Evolutionary conservation across 1,139 yeast species (phyloP), one percentile per base, ranked within the genome.

Genomic region (Lodderomyces theae): DNA sequence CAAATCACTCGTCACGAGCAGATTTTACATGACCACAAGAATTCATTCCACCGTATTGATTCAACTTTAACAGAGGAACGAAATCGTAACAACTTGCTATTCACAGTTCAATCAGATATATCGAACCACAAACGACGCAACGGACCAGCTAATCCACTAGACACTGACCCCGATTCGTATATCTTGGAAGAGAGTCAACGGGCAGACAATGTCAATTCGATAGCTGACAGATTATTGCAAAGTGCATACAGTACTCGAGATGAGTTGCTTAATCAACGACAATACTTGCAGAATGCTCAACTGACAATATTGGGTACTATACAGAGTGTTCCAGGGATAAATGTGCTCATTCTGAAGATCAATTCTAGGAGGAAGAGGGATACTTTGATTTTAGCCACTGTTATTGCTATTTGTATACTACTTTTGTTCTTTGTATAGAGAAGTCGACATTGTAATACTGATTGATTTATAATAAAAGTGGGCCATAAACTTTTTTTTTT

Each of bases 221-320:
- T 89, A 47, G 87, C 96, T 6, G 97, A 92, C 56, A 66, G 86
- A 38, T 68, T 92, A 42, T 71, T 92, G 30, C 78, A 79, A 19
- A 94, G 86, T 57, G 98, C 97, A 0, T 84, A 80, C 62, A 86
- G 84, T 51, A 89, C 98, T 0, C 71, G 97, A 47, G 97, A 92
- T 48, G 95, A 86, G 56, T 75, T 92, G 42, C 53, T 76, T 41
- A 72, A 82, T 39, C 98, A 92, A 63, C 72, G 95, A 43, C 75
- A 74, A 34, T 63, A 77, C 11, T 66, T 92, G 40, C 70, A 73
- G 39, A 78, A 71, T 48, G 86, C 95, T 11, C 88, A 83, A 48
- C 72, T 78, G 47, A 72, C 79, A 44, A 68, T 90, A 47, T 68
- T 80, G 47, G 75, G 75, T 34, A 72, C 86, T 0, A 64, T 89